Conservation (phyloP, 1,284 basidiomycete genomes). For the Moniliophthora roreri region DNA sequence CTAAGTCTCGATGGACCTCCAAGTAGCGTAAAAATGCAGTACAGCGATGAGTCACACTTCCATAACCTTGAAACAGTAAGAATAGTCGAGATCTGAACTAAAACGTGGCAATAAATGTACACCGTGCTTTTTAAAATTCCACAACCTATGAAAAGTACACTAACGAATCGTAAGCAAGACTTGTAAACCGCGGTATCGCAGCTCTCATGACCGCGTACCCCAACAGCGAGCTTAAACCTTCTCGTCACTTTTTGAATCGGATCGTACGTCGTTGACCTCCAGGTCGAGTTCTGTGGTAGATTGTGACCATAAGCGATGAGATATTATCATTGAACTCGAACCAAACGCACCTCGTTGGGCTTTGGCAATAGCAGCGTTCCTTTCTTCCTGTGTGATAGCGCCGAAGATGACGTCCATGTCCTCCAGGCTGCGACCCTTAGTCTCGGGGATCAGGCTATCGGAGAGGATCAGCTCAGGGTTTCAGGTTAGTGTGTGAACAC, state of each 20-base stretch:
- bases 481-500: neutral
- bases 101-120: too few species aligned
- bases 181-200: too few species aligned
- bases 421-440: slow-evolving; percentile 71
- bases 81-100: too few species aligned
- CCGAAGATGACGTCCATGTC: slow-evolving; percentile 86
- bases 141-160: too few species aligned
- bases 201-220: too few species aligned
- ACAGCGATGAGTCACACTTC: too few species aligned
- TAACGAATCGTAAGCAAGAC: too few species aligned
- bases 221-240: neutral
- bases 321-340: neutral
- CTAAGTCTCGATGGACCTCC: too few species aligned
- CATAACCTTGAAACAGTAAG: too few species aligned
- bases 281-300: neutral
- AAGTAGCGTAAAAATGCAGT: too few species aligned
- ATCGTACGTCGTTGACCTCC: neutral
- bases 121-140: too few species aligned
- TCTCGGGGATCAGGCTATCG: slow-evolving; percentile 66
- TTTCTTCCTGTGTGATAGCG: slow-evolving; percentile 55
- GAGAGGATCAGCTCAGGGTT: neutral
- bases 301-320: neutral
- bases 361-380: slow-evolving; percentile 52
- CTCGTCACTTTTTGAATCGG: neutral
- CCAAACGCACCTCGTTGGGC: slow-evolving; percentile 40